A percentile compares a stretch with the other conserved stretches of the same genome.
phyloP scores from a whole-genome alignment of 257 asterid genomes.

The Solanum arcanum region DNA sequence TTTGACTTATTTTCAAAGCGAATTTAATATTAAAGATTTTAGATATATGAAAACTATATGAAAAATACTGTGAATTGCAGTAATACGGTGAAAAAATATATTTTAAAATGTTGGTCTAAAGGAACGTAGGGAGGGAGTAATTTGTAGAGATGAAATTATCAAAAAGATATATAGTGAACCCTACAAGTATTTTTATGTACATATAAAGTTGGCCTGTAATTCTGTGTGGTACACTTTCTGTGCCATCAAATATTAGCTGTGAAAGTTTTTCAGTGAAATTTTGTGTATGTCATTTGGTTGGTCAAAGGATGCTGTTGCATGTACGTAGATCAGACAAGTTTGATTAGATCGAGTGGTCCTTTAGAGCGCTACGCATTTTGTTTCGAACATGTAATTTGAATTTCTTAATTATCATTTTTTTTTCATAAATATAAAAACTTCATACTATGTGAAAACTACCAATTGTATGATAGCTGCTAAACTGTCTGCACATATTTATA shows the following conservation, averaged over 20 bases:
- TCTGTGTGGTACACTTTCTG: background rate
- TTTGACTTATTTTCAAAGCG: background rate
- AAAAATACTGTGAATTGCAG: too few species aligned
- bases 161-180: background rate
- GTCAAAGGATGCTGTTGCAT: background rate
- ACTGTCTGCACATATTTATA: background rate
- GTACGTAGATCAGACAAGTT: background rate
- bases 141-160: background rate
- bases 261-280: background rate
- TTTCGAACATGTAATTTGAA: background rate
- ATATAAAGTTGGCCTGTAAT: background rate
- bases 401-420: background rate
- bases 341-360: background rate
- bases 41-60: too few species aligned
- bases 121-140: background rate
- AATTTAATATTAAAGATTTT: too few species aligned
- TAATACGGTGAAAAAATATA: too few species aligned
- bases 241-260: background rate
- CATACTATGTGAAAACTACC: background rate
- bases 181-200: background rate
- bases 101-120: too few species aligned
- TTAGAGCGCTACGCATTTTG: background rate
- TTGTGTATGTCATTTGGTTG: background rate
- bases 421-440: background rate
- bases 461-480: background rate